Evolutionary conservation across 768 basidiomycete species (phyloP), one percentile per base, ranked within the genome.

Genomic region (Hygrophorus pudorinus): DNA sequence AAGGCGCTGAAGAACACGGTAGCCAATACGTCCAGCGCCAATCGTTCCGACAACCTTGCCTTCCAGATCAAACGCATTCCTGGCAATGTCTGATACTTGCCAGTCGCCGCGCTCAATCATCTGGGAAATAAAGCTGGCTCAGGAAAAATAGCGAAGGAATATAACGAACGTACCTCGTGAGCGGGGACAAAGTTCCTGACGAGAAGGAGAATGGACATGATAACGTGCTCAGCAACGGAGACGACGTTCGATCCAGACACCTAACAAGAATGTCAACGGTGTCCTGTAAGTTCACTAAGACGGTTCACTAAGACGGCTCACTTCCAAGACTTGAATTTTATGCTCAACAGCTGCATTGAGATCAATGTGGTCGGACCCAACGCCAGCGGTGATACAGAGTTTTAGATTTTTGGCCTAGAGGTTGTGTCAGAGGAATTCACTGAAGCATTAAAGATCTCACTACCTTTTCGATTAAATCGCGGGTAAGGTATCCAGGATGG

Each of bases 21-120:
- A 90, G 5, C 91, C 91, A 58, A 93, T 93, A 44, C 67, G 71
- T 47, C 74, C 74, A 56, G 78, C 78, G 44, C 88, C 90, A 48
- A 96, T 87, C 35, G 91, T 93, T 13, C 90, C 91, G 43, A 93
- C 79, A 43, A 90, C 84, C 67, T 94, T 96, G 59, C 75, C 78
- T 65, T 94, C 92, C 48, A 96, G 67, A 62, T 94, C 92, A 57
- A 73, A 94, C 10, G 90, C 81, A 55, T 84, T 79, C 51, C 88
- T 76, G 2, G 87, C 88, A 50, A 89, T 63, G 2, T 83, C 73
- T 13, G 87, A 85, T 39, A 91, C 89, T 60, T 83, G 70, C 91
- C 92, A 94, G 54, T 87, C 83, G 36, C 87, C 86, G 28, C 73
- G 71, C 52, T 86, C 77, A 51, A 89, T 84, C 82, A 86, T 85